Percentiles rank a stretch among this genome's conserved stretches.
These are phyloP conservation scores for Vigna trinervia DNA, from an alignment of 306 rosid species.

Conservation along the genomic window DNA sequence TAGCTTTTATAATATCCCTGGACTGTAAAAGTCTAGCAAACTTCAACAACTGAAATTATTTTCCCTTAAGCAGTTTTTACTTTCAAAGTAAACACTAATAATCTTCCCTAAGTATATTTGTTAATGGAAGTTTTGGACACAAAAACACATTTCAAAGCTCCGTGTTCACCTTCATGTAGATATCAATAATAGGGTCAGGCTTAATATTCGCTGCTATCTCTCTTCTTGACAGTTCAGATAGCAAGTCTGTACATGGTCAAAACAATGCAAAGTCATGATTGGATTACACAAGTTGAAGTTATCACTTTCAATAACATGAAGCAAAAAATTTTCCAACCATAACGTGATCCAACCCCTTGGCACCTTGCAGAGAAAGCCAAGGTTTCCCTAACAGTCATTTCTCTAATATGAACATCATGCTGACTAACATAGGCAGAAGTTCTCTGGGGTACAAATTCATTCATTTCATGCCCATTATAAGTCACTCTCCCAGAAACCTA, in stretches of 20 bases:
- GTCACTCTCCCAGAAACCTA: slow-evolving; percentile 58
- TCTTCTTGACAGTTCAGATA: slow-evolving; percentile 59
- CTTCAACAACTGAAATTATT: neutral
- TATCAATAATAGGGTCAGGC: slow-evolving; percentile 58
- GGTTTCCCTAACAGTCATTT: slow-evolving; percentile 67
- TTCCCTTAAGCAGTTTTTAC: neutral
- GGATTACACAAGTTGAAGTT: neutral
- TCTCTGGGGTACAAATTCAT: slow-evolving; percentile 61
- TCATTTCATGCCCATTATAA: slow-evolving; percentile 59
- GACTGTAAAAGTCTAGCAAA: neutral
- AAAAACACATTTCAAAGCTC: neutral
- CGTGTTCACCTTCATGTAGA: slow-evolving; percentile 55
- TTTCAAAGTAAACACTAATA: neutral
- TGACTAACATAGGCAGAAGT: slow-evolving; percentile 61
- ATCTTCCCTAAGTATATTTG: neutral
- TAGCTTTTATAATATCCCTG: neutral
- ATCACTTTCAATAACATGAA: neutral
- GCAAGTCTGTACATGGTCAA: slow-evolving; percentile 44
- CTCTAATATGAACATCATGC: slow-evolving; percentile 59
- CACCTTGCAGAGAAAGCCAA: slow-evolving; percentile 64
- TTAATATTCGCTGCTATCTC: slow-evolving; percentile 52
- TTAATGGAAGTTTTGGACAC: neutral
- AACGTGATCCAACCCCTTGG: slow-evolving; percentile 69
- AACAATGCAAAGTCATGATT: neutral
- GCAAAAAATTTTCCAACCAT: slow-evolving; percentile 39